Conservation (phyloP, 257 asterid species). For the Leonotis leonurus region DNA sequence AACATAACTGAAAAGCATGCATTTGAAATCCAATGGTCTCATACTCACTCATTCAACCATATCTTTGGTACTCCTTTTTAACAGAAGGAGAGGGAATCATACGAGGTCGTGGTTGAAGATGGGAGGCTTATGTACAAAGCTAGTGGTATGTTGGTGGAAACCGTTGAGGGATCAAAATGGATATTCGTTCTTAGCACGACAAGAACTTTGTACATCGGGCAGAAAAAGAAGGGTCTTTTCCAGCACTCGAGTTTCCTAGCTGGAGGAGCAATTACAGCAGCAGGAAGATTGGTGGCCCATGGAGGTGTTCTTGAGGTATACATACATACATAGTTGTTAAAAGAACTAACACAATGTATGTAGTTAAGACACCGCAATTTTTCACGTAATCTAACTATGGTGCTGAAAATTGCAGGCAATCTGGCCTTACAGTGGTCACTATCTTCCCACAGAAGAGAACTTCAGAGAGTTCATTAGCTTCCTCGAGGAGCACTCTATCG, state of each 20-base stretch:
- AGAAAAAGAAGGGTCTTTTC: conserved; percentile 71
- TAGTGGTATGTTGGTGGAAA: conserved; percentile 51
- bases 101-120: conserved; percentile 55
- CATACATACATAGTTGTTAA: conserved; percentile 1
- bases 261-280: conserved; percentile 93
- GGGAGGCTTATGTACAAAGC: conserved; percentile 70
- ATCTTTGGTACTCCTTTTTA: conserved; percentile 6
- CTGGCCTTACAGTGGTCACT: conserved; percentile 97
- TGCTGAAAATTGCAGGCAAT: conserved; percentile 45
- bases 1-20: no score
- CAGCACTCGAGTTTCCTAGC: conserved; percentile 94
- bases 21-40: no score
- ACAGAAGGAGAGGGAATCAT: conserved; percentile 79
- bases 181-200: conserved; percentile 90
- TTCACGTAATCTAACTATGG: not conserved
- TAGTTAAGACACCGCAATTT: not conserved
- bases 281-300: conserved; percentile 84
- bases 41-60: not conserved
- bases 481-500: conserved; percentile 70
- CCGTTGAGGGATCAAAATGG: conserved; percentile 82
- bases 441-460: conserved; percentile 89
- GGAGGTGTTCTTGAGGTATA: conserved; percentile 79
- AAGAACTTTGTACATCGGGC: conserved; percentile 65
- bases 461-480: conserved; percentile 73
- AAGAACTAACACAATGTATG: not conserved